Conservation (phyloP, 805 yeast species). For the Candida taoyuanica region DNA sequence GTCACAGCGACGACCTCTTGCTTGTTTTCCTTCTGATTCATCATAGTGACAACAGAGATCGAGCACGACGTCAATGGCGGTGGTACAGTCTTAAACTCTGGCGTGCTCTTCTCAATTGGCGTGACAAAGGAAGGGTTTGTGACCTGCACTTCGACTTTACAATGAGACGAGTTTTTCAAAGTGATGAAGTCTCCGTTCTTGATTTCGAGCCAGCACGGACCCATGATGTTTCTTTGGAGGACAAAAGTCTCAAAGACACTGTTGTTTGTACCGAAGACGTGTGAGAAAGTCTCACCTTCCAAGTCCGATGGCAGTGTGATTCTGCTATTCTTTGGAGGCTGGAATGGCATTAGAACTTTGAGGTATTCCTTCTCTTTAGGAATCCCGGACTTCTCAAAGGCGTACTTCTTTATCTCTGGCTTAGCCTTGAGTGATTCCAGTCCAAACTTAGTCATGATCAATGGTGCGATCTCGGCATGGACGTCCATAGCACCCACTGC, state of each 20-base stretch:
- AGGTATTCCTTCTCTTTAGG: slow-evolving; percentile 80
- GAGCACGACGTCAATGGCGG: slow-evolving; percentile 75
- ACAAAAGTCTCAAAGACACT: slow-evolving; percentile 83
- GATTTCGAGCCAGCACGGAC: slow-evolving; percentile 94
- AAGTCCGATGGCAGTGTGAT: slow-evolving; percentile 54
- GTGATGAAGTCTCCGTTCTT: slow-evolving; percentile 55
- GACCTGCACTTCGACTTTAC: slow-evolving; percentile 69
- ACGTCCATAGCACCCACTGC: slow-evolving; percentile 57
- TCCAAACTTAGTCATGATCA: slow-evolving; percentile 59
- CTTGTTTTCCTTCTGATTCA: slow-evolving; percentile 67
- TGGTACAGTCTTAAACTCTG: slow-evolving; percentile 35
- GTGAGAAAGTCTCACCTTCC: slow-evolving; percentile 71
- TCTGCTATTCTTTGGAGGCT: slow-evolving; percentile 51
- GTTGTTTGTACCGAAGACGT: slow-evolving; percentile 74
- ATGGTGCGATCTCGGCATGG: slow-evolving; percentile 67
- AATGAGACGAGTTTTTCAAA: slow-evolving; percentile 67
- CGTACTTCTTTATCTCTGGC: slow-evolving; percentile 72
- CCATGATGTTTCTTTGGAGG: slow-evolving; percentile 80
- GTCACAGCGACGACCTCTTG: slow-evolving; percentile 89
- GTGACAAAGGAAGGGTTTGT: slow-evolving; percentile 42
- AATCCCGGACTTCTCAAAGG: slow-evolving; percentile 78
- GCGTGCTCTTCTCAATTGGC: slow-evolving; percentile 40
- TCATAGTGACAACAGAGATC: slow-evolving; percentile 71
- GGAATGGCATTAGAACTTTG: slow-evolving; percentile 70
- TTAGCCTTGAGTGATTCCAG: slow-evolving; percentile 61